phyloP scores from a whole-genome alignment of 1,139 yeast genomes.

The Pichia inconspicua region DNA sequence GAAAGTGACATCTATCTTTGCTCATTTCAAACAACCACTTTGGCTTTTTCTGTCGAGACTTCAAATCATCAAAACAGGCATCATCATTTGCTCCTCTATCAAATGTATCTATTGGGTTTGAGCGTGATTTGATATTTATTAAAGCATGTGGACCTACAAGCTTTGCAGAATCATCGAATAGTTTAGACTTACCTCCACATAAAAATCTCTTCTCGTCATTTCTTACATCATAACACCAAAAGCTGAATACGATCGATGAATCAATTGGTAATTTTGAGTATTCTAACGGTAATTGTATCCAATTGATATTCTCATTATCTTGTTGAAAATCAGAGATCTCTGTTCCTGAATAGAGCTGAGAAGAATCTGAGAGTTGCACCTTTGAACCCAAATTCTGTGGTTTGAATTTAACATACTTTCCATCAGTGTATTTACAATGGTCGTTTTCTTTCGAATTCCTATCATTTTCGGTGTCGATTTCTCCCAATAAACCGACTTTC shows the following conservation, averaged over 20 bases:
- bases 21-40: conserved; percentile 69
- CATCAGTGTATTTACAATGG: conserved; percentile 1
- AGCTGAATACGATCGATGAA: conserved; percentile 45
- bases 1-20: conserved; percentile 15
- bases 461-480: conserved; percentile 1
- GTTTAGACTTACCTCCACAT: conserved; percentile 51
- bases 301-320: conserved; percentile 17
- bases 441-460: neutral
- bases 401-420: conserved; percentile 2
- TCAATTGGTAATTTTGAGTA: conserved; percentile 61
- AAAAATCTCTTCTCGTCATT: conserved; percentile 42
- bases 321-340: neutral
- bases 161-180: conserved; percentile 47
- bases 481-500: conserved; percentile 25
- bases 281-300: conserved; percentile 63
- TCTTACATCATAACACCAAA: conserved; percentile 48
- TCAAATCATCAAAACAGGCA: neutral
- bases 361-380: neutral
- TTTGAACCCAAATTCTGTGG: neutral
- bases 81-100: neutral
- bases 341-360: neutral
- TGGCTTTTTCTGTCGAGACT: conserved; percentile 20
- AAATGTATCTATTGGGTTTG: too few relatives aligned
- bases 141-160: conserved; percentile 40
- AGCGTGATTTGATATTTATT: neutral